Evolutionary conservation across 2,329 filamentous ascomycete species (phyloP).

Genomic region (Exophiala mesophila): DNA sequence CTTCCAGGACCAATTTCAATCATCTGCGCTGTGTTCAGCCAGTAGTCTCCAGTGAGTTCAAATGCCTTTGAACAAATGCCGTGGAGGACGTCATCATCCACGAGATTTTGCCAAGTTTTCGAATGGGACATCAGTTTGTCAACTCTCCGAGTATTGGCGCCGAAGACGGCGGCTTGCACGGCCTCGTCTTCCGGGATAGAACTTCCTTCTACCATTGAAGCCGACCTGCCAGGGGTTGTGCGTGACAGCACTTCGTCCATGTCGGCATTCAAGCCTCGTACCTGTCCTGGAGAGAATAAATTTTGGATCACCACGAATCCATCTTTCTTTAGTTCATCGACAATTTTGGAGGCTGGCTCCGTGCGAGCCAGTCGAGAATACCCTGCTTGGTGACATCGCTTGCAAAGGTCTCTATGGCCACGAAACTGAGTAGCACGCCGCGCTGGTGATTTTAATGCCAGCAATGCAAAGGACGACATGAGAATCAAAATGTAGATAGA

Average conservation of each 20-base stretch:
- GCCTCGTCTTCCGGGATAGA: not conserved
- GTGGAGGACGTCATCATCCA: constrained; percentile 10
- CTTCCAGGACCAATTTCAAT: constrained; percentile 15
- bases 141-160: constrained; percentile 1
- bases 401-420: too few species aligned
- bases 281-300: constrained; percentile 3
- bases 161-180: not conserved
- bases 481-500: too few species aligned
- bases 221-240: not conserved
- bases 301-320: constrained; percentile 1
- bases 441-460: too few species aligned
- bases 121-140: not conserved
- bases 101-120: not conserved
- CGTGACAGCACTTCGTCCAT: not conserved
- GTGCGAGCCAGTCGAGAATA: not conserved
- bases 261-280: not conserved
- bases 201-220: not conserved
- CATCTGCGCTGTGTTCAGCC: constrained; percentile 12
- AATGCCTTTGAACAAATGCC: not conserved
- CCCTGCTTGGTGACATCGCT: not conserved
- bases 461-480: too few species aligned
- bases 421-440: too few species aligned
- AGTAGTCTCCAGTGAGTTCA: not conserved
- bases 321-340: not conserved
- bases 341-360: not conserved